Evolutionary conservation across 2,329 filamentous ascomycete genomes (phyloP), one percentile per base, ranked within the genome.

Genomic region (Alternaria panax): DNA sequence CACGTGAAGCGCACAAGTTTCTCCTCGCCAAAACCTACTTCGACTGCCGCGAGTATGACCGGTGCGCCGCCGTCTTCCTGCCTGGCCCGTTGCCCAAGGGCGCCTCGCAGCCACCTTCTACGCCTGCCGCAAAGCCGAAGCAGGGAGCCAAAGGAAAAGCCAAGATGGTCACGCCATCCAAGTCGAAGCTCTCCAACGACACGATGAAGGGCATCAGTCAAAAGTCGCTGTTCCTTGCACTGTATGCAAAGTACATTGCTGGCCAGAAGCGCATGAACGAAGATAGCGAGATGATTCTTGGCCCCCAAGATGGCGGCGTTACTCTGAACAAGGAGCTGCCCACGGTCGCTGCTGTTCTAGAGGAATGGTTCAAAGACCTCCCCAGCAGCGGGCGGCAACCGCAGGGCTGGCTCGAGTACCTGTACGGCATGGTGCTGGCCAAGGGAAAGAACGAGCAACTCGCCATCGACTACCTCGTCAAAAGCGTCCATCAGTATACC

Each of bases 221-320:
- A 76, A 96, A 94, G 79, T 93, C 94, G 52, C 80, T 98, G 20
- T 99, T 99, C 73, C 84, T 99, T 11, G 91, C 93, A 0, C 82
- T 98, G 4, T 99, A 99, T 72, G 92, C 95, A 43, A 96, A 94
- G 74, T 93, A 93, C 74, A 87, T 98, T 64, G 91, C 93, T 0
- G 95, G 95, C 1, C 95, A 99, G 82, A 97, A 98, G 83, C 88
- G 92, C 65, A 97, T 94, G 78, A 92, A 97, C 70, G 95, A 99
- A 78, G 94, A 98, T 58, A 92, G 92, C 22, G 95, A 99, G 80
- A 97, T 97, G 91, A 92, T 99, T 51, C 88, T 98, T 79, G 95
- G 95, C 0, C 94, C 95, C 1, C 89, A 93, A 59, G 95, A 99
- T 78, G 88, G 92, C 14, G 93, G 93, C 1, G 89, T 89, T 30